Conservation (phyloP, 148 eudicot species). For the Nyssa sinensis region DNA sequence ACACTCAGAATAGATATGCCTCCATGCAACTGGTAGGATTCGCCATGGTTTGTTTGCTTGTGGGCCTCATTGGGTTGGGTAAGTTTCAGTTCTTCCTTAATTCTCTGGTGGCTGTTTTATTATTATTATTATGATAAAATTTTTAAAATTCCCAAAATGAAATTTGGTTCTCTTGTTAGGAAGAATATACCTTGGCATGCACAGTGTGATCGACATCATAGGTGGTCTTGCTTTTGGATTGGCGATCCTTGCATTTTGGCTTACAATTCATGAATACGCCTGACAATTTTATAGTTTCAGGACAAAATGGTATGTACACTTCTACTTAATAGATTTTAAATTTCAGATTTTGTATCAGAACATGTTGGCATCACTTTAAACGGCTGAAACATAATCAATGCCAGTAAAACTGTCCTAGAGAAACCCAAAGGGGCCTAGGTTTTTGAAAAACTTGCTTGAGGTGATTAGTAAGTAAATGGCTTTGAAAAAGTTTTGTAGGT, state of each 20-base stretch:
- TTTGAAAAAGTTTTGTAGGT: too few relatives aligned
- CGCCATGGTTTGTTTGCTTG: conserved; percentile 50
- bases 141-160: conserved; percentile 21
- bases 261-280: conserved; percentile 52
- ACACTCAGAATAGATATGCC: conserved; percentile 35
- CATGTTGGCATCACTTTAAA: neutral
- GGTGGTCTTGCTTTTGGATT: conserved; percentile 75
- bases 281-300: conserved; percentile 74
- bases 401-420: neutral
- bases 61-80: conserved; percentile 84
- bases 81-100: conserved; percentile 19
- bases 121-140: too few relatives aligned
- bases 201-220: conserved; percentile 79
- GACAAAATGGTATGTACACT: conserved; percentile 73
- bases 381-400: neutral
- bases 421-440: neutral
- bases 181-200: conserved; percentile 98
- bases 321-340: neutral
- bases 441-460: too few relatives aligned
- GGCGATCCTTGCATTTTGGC: conserved; percentile 76
- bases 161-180: conserved; percentile 48
- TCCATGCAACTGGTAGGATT: conserved; percentile 42
- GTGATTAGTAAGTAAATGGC: too few relatives aligned
- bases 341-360: neutral
- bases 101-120: neutral